Evolutionary conservation across 1,284 basidiomycete genomes (phyloP), one percentile per base, ranked within the genome.

Genomic region (Exobasidium rhododendri): DNA sequence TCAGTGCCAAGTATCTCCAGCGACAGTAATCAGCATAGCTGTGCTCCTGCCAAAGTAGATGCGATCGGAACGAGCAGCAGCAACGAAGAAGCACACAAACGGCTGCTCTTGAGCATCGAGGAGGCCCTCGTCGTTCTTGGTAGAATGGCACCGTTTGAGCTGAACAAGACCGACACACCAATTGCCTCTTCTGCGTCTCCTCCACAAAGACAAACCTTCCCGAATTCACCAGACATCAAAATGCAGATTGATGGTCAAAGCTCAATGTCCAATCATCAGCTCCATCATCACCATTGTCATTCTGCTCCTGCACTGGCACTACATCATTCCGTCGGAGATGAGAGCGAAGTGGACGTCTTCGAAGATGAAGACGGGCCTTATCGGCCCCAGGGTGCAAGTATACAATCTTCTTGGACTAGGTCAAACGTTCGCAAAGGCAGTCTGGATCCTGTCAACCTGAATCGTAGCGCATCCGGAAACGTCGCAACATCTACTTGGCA

Each of bases 101-200:
- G 70, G 1, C 26, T 74, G 10, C 56, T 74, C 43, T 58, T 70
- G n/a, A 64, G 69, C 20, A 65, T 74, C 22, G 70, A 72, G 40
- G 71, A 74, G 11, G 64, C 67, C 17, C 40, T 74, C 17, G 28
- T 58, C 17, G 63, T 65, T 31, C 62, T 72, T 55, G 71, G 69
- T 13, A 62, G 62, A n/a, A 61, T 68, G 20, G 64, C 65, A 4
- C 51, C 58, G 3, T 67, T 70, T 43, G 60, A 59, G n/a, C 20
- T 56, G 6, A 20, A 13, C 22, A 35, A 55, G 17, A 51, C n/a
- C n/a, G 45, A 56, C 22, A 29, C 14, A n/a, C 6, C 28, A 46
- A 47, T 26, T 5, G 28, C 56, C 17, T 31, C 7, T 22, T 24
- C n/a, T 20, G 32, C 24, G 20, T 26, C 31, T 26, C 24, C 26